A percentile compares a stretch with the other conserved stretches of the same genome.
Conservation (phyloP, 306 rosid genomes). For the Castanea mollissima region DNA sequence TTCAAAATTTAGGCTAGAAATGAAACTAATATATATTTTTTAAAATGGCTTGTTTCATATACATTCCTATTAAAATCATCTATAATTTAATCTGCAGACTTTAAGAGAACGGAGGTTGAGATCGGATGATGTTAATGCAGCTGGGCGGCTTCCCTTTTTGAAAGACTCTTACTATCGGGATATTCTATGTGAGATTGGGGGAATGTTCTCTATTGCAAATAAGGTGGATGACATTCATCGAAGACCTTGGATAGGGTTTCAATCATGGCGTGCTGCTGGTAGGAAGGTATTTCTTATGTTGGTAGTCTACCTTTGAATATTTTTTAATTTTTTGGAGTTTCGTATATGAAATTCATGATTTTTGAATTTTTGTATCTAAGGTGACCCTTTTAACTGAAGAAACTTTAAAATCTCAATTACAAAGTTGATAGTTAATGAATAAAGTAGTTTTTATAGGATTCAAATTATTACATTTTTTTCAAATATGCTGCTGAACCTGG, state of each 20-base stretch:
- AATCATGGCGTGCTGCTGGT: slow-evolving; percentile 98
- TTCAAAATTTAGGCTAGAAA: not conserved
- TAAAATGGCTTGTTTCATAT: not conserved
- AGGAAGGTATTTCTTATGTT: slow-evolving; percentile 76
- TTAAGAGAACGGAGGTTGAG: slow-evolving; percentile 65
- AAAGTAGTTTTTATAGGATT: not conserved
- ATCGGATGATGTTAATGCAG: slow-evolving; percentile 93
- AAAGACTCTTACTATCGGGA: slow-evolving; percentile 65
- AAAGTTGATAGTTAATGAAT: not conserved
- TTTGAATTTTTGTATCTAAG: not conserved
- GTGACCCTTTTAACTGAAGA: not conserved
- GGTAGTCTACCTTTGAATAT: slow-evolving; percentile 10
- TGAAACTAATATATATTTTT: not conserved
- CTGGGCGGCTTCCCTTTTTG: slow-evolving; percentile 70
- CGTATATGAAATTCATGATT: not conserved
- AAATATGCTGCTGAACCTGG: not conserved
- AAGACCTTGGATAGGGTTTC: slow-evolving; percentile 99
- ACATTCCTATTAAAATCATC: not conserved
- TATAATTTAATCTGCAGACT: slow-evolving; percentile 57
- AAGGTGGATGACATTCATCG: slow-evolving; percentile 75
- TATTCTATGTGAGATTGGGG: slow-evolving; percentile 90
- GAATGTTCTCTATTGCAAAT: slow-evolving; percentile 92
- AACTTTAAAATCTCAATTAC: not conserved
- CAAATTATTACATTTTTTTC: not conserved
- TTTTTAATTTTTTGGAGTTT: slow-evolving; percentile 8